These are phyloP conservation scores for Periconia sp. DNA, from an alignment of 2,329 filamentous ascomycete species.

Conservation along the genomic window DNA sequence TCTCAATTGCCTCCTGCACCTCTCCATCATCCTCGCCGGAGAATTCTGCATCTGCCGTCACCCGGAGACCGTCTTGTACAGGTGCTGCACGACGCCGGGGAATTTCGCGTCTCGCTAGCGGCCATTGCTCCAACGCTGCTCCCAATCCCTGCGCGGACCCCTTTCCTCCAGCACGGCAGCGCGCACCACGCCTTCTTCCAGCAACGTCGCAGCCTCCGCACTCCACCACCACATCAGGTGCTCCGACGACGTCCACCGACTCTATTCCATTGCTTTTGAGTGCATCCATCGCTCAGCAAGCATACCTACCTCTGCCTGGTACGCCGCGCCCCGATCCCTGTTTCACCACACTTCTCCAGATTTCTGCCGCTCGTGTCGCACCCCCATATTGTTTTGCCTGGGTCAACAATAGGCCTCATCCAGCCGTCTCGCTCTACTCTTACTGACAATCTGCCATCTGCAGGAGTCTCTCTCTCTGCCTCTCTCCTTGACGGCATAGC, in stretches of 20 bases:
- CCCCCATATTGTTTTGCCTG: slow-evolving; percentile 35
- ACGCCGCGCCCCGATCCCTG: slow-evolving; percentile 31
- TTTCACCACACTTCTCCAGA: slow-evolving; percentile 42
- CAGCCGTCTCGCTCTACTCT: slow-evolving; percentile 12
- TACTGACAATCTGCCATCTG: slow-evolving; percentile 28
- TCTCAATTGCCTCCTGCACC: slow-evolving; percentile 31
- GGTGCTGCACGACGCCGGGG: slow-evolving; percentile 25
- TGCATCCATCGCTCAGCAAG: slow-evolving; percentile 40
- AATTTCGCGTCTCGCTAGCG: slow-evolving; percentile 38
- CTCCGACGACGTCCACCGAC: slow-evolving; percentile 22
- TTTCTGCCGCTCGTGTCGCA: slow-evolving; percentile 37
- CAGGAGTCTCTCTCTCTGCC: slow-evolving; percentile 45
- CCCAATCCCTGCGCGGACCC: slow-evolving; percentile 46
- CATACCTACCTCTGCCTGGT: slow-evolving; percentile 46
- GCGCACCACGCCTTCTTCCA: slow-evolving; percentile 43
- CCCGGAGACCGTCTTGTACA: too few species aligned
- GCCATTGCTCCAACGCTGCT: slow-evolving; percentile 38
- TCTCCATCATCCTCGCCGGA: slow-evolving; percentile 3
- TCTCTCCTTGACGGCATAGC: slow-evolving; percentile 35
- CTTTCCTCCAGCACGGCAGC: slow-evolving; percentile 31
- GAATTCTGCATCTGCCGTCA: slow-evolving; percentile 9
- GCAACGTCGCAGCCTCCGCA: slow-evolving; percentile 38
- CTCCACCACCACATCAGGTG: slow-evolving; percentile 35
- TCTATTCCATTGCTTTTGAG: slow-evolving; percentile 39
- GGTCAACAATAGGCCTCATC: slow-evolving; percentile 24